phyloP scores from a whole-genome alignment of 78 protist species.

The Dictyostelium intermedium region DNA sequence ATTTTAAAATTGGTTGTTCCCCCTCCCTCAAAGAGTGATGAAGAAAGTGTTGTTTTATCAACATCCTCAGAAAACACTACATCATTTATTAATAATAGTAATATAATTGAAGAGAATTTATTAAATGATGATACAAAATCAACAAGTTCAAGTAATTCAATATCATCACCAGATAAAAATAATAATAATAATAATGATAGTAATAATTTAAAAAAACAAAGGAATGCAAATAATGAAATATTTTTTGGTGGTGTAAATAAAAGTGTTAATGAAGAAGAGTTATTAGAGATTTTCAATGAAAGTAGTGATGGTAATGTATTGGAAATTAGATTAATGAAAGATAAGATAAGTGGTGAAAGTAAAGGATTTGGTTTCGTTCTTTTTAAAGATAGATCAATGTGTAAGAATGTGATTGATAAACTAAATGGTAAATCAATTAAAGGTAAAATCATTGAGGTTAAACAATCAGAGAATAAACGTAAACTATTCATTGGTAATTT shows the following conservation, averaged over 20 bases:
- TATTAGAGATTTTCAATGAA: not conserved
- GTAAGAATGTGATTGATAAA: conserved; percentile 10
- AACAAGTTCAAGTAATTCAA: not conserved
- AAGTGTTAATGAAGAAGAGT: conserved; percentile 4
- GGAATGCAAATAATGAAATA: not conserved
- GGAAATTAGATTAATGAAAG: conserved; percentile 39
- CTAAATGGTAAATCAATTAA: not conserved
- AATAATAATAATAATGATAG: too few relatives aligned
- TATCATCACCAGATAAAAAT: not conserved
- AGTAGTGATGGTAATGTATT: not conserved
- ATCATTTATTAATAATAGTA: not conserved
- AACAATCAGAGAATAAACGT: conserved; percentile 16
- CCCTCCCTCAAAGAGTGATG: too few relatives aligned
- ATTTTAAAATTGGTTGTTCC: not conserved
- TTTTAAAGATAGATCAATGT: conserved; percentile 19
- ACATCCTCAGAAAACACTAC: not conserved
- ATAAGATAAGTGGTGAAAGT: conserved; percentile 17
- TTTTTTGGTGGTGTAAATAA: conserved; percentile 31
- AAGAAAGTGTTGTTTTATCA: not conserved
- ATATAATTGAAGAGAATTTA: not conserved
- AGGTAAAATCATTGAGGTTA: conserved; percentile 34
- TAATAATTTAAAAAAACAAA: not conserved
- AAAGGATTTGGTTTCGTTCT: conserved; percentile 53
- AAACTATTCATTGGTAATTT: conserved; percentile 50
- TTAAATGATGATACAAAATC: not conserved